Evolutionary conservation across 129 eudicot species (phyloP).

Genomic region (Tagetes patula): DNA sequence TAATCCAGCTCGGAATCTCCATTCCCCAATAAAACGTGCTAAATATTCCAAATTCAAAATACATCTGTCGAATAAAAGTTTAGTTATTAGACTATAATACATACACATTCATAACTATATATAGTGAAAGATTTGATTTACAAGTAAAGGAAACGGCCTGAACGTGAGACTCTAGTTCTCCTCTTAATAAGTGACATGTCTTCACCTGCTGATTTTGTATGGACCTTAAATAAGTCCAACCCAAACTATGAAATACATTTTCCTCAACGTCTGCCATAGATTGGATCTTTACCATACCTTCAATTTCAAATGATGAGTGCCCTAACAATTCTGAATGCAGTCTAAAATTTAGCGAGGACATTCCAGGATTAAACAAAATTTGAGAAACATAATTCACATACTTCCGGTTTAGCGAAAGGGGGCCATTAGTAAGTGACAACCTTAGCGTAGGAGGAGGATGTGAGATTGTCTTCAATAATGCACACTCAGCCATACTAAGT

Average conservation of each 20-base stretch:
- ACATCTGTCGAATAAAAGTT: slow-evolving; percentile 9
- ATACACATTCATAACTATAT: background rate
- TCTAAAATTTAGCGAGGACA: background rate
- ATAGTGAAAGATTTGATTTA: no score
- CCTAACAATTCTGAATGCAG: background rate
- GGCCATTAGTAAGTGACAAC: background rate
- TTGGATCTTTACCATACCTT: slow-evolving; percentile 22
- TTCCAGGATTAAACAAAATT: background rate
- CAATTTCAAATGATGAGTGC: slow-evolving; percentile 10
- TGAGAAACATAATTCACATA: background rate
- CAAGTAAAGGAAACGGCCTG: background rate
- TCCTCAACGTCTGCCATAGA: slow-evolving; percentile 4
- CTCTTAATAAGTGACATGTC: background rate
- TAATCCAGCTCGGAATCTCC: background rate
- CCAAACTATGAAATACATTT: background rate
- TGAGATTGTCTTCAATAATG: background rate
- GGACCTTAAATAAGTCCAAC: background rate
- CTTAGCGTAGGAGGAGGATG: background rate
- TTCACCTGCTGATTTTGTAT: background rate
- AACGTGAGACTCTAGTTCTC: background rate
- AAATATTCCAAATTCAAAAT: slow-evolving; percentile 25
- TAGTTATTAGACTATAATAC: background rate
- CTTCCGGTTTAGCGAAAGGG: background rate
- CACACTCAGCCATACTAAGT: background rate
- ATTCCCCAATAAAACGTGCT: slow-evolving; percentile 3